Percentiles rank a stretch among this genome's conserved stretches.
Evolutionary conservation across 257 asterid genomes (phyloP).

Genomic region (Ophiorrhiza pumila): DNA sequence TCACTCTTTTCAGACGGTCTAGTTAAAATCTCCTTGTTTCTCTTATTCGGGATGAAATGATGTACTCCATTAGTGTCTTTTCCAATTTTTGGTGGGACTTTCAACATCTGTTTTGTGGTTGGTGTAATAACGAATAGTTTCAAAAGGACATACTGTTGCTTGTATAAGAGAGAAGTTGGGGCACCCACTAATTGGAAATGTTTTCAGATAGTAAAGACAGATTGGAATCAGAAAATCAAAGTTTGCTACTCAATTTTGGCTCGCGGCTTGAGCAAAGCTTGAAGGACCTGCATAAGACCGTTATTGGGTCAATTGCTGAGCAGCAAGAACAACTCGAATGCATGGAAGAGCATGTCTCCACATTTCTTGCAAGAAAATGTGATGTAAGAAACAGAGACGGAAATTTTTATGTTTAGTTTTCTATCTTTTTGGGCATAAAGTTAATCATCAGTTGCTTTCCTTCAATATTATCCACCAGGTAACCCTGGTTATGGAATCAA

Average conservation of each 20-base stretch:
- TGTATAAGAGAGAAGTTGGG: background rate
- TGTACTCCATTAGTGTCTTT: background rate
- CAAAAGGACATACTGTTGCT: no score
- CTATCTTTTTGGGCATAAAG: slow-evolving; percentile 11
- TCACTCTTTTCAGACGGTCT: background rate
- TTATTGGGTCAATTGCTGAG: slow-evolving; percentile 53
- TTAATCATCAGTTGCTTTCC: slow-evolving; percentile 21
- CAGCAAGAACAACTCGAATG: slow-evolving; percentile 63
- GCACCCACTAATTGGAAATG: slow-evolving; percentile 13
- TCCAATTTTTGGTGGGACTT: background rate
- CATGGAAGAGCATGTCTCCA: slow-evolving; percentile 43
- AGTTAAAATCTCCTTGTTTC: background rate
- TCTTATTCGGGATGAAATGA: background rate
- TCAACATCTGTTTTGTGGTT: no score
- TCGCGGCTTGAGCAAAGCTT: slow-evolving; percentile 56
- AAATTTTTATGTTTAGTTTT: no score
- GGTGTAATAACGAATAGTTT: no score
- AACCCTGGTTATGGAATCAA: slow-evolving; percentile 56
- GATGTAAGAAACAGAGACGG: slow-evolving; percentile 39
- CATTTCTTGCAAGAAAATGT: slow-evolving; percentile 59
- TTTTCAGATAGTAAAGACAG: slow-evolving; percentile 66
- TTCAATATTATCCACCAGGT: slow-evolving; percentile 38
- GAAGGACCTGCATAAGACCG: slow-evolving; percentile 56
- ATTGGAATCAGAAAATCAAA: slow-evolving; percentile 63
- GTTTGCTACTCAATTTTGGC: slow-evolving; percentile 54